Conservation (phyloP, 371 early-diverging fungal species). For the Cokeromyces recurvatus region DNA sequence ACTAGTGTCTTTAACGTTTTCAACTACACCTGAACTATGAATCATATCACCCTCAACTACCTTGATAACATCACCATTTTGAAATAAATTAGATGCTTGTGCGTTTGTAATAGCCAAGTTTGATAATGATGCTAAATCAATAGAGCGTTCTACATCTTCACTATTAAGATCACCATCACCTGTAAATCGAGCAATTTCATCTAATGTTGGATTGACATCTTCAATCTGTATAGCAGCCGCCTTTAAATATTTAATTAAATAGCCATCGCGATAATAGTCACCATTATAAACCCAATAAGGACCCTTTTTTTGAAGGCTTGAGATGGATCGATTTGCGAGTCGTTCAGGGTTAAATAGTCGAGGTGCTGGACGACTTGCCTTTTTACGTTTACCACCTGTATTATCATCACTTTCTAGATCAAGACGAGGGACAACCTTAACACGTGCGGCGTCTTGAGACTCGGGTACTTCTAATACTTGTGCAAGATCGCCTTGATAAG, state of each 20-base stretch:
- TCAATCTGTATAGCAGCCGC: constrained; percentile 69
- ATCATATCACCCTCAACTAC: constrained; percentile 89
- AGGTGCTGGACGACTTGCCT: constrained; percentile 53
- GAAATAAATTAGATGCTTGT: constrained; percentile 49
- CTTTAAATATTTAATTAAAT: constrained; percentile 86
- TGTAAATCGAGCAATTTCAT: constrained; percentile 89
- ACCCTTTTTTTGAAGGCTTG: constrained; percentile 45
- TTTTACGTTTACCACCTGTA: constrained; percentile 50
- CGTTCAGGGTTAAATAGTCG: constrained; percentile 75
- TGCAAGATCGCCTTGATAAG: constrained; percentile 94
- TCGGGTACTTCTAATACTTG: constrained; percentile 83
- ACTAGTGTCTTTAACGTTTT: constrained; percentile 58
- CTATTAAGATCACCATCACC: constrained; percentile 57
- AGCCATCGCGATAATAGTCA: constrained; percentile 87
- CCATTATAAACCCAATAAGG: constrained; percentile 74
- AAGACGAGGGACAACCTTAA: constrained; percentile 90
- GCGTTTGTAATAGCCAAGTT: constrained; percentile 42
- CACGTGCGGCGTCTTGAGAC: constrained; percentile 70
- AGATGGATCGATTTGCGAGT: constrained; percentile 43
- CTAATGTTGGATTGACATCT: constrained; percentile 86
- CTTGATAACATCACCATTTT: constrained; percentile 86
- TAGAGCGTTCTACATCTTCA: constrained; percentile 53
- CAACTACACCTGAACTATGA: constrained; percentile 77
- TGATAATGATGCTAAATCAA: constrained; percentile 49
- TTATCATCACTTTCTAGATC: constrained; percentile 42